Conservation (phyloP, 495 filamentous ascomycete species). For the Tuber borchii region DNA sequence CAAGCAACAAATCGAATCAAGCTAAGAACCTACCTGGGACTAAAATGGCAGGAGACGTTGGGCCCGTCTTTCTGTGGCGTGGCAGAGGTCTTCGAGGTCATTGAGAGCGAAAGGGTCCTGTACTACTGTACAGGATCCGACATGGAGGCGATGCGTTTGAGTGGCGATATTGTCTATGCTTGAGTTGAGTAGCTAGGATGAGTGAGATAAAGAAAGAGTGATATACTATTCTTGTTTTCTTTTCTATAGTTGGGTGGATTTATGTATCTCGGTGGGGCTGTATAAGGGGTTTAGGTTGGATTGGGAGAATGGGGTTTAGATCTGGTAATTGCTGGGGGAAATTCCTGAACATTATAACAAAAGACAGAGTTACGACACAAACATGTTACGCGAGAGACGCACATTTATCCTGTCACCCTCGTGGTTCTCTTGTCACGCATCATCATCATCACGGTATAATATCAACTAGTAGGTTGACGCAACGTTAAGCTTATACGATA, state of each 20-base stretch:
- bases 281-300: background rate
- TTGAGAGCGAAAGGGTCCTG: slow-evolving; percentile 2
- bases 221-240: background rate
- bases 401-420: background rate
- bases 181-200: background rate
- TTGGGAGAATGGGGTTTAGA: background rate
- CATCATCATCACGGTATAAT: background rate
- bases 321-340: background rate
- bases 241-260: background rate
- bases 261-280: background rate
- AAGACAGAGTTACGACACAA: background rate
- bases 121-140: slow-evolving; percentile 1
- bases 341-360: background rate
- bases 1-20: background rate
- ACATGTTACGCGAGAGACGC: background rate
- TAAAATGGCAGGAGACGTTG: slow-evolving; percentile 3
- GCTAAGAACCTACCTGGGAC: background rate
- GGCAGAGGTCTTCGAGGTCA: slow-evolving; percentile 1
- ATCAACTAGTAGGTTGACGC: background rate
- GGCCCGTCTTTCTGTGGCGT: background rate
- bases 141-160: background rate
- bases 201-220: background rate
- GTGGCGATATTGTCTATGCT: background rate
- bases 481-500: background rate
- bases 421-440: background rate